phyloP scores from a whole-genome alignment of 805 yeast species.

The Zygoascus flipseniorum region DNA sequence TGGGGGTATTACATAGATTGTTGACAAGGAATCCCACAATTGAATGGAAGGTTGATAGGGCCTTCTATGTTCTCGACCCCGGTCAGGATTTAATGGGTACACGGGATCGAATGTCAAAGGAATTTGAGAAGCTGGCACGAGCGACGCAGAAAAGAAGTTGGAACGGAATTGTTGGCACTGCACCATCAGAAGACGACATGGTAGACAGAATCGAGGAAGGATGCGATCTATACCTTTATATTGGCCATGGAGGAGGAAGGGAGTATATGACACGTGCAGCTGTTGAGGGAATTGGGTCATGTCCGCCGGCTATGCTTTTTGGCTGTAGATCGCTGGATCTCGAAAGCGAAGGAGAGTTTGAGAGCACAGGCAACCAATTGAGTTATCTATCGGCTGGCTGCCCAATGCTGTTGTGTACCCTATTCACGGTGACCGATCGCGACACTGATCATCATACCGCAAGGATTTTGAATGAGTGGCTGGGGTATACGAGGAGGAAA shows the following conservation, averaged over 20 bases:
- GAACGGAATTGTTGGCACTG: slow-evolving; percentile 42
- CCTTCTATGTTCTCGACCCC: slow-evolving; percentile 71
- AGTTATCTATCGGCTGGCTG: slow-evolving; percentile 74
- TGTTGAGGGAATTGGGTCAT: slow-evolving; percentile 36
- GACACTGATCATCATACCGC: slow-evolving; percentile 78
- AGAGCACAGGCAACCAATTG: slow-evolving; percentile 67
- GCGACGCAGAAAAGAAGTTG: slow-evolving; percentile 29
- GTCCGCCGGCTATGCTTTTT: slow-evolving; percentile 44
- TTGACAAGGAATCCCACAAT: slow-evolving; percentile 20
- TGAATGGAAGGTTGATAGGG: slow-evolving; percentile 26
- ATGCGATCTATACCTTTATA: slow-evolving; percentile 53
- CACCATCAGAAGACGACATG: slow-evolving; percentile 53
- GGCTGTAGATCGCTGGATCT: slow-evolving; percentile 89
- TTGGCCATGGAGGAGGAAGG: slow-evolving; percentile 98
- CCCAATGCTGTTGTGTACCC: slow-evolving; percentile 72
- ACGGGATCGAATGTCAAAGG: slow-evolving; percentile 43
- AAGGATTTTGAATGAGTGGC: slow-evolving; percentile 52
- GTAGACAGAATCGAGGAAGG: slow-evolving; percentile 31
- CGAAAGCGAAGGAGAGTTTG: slow-evolving; percentile 47
- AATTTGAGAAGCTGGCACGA: slow-evolving; percentile 29
- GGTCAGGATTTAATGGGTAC: slow-evolving; percentile 67
- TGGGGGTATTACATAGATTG: slow-evolving; percentile 35
- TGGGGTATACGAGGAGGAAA: slow-evolving; percentile 21
- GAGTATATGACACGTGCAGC: slow-evolving; percentile 56
- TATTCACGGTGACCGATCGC: slow-evolving; percentile 97